Conservation (phyloP, 306 rosid species). For the Ceratonia siliqua region DNA sequence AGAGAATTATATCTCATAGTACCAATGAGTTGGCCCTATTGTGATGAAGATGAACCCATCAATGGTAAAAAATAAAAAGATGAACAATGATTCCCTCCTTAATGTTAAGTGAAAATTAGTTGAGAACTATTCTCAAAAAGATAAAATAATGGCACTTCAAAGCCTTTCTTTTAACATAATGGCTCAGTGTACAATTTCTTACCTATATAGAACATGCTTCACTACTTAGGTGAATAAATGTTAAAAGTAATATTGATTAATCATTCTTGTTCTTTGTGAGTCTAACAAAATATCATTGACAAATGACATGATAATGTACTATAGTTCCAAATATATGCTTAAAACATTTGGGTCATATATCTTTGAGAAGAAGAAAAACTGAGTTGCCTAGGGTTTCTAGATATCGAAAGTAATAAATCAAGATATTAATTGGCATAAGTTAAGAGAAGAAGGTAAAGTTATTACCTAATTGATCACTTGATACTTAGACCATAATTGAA, state of each 20-base stretch:
- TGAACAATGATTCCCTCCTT: not conserved
- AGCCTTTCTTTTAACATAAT: not conserved
- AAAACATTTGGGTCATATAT: not conserved
- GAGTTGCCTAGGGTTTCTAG: not conserved
- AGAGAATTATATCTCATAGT: too few relatives aligned
- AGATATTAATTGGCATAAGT: not conserved
- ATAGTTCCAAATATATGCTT: not conserved
- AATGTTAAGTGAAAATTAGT: not conserved
- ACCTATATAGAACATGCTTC: not conserved
- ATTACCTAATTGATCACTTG: not conserved
- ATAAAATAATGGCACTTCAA: not conserved
- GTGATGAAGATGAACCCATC: not conserved
- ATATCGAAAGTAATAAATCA: not conserved
- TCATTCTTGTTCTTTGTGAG: not conserved
- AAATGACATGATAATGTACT: not conserved
- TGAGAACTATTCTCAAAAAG: not conserved
- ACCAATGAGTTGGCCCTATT: not conserved
- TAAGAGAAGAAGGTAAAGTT: not conserved
- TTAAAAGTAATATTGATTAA: not conserved
- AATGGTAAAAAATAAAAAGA: not conserved
- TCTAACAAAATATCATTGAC: not conserved
- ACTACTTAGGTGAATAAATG: not conserved
- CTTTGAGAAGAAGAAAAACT: not conserved
- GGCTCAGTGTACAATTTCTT: not conserved
- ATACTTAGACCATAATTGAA: not conserved